Conservation (phyloP, 2,329 filamentous ascomycete species). For the Parastagonospora nodorum region DNA sequence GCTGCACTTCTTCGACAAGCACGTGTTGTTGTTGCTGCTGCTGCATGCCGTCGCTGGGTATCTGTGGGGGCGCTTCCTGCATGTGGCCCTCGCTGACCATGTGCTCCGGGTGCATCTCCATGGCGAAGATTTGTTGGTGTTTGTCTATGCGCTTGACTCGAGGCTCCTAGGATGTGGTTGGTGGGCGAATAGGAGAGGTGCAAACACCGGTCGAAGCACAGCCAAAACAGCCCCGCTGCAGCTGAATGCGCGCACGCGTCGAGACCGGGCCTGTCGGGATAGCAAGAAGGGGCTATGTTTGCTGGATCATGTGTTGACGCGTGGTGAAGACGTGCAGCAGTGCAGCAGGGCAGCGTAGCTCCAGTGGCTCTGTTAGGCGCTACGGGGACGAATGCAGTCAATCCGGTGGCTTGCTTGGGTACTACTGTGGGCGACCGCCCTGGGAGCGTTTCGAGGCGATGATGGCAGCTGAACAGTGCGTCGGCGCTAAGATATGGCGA, state of each 20-base stretch:
- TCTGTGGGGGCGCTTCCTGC: background rate
- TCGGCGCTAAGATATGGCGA: slow-evolving; percentile 1
- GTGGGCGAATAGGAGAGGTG: slow-evolving; percentile 33
- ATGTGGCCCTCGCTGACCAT: background rate
- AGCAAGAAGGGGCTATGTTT: slow-evolving; percentile 1
- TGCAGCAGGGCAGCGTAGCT: background rate
- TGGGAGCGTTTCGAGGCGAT: background rate
- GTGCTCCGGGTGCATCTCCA: slow-evolving; percentile 30
- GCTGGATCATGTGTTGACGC: slow-evolving; percentile 9
- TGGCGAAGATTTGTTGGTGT: slow-evolving; percentile 12
- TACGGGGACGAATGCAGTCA: no score
- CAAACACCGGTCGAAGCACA: slow-evolving; percentile 26
- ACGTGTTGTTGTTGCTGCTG: background rate
- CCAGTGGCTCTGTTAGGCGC: no score
- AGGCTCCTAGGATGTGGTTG: slow-evolving; percentile 14
- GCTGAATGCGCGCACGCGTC: slow-evolving; percentile 36
- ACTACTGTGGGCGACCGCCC: background rate
- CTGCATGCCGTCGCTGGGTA: background rate
- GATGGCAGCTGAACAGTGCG: background rate
- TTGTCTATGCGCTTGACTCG: slow-evolving; percentile 20
- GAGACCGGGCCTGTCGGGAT: slow-evolving; percentile 15
- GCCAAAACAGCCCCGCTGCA: slow-evolving; percentile 28
- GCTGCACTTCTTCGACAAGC: background rate
- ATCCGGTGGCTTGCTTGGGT: no score
- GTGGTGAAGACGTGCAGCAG: background rate